Base-by-base conservation (phyloP, 2,329 filamentous ascomycete species). In the Apiospora kogelbergensis region DNA sequence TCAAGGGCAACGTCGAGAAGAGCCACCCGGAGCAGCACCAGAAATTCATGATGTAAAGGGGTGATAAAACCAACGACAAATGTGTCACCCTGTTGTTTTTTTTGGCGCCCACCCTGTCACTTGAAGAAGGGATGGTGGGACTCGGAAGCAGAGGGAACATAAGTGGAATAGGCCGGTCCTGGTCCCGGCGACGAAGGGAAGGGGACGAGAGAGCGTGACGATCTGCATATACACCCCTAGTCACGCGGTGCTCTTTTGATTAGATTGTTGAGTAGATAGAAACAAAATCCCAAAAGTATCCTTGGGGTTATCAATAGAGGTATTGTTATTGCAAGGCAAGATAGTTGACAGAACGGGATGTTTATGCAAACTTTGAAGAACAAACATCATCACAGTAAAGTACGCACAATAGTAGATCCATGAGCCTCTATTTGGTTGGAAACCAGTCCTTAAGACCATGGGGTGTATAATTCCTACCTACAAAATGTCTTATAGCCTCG, bases 1-100 rank as follows among this genome's bases (percentile, higher is more conserved):
- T 78, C 68, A 77, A 75, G 70, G 68, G 71, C 20, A 76, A 74
- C 46, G 71, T 78, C n/a, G 75, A 78, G 66, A 77, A 74, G 71
- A 73, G 63, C 4, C 76, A 77, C 64, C 72, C 73, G 11, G 74
- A 68, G 44, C 72, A 70, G 17, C 74, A 76, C 66, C 66, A 68
- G 68, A 68, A 45, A 1, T 74, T 76, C 65, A 7, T 76, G 17
- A 42, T 68, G 53, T 60, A 57, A 33, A 17, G 26, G 22, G 7
- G n/a, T 13, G 46, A 15, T 40, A 40, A 6, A 40, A 40, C 37
- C 40, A 42, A 15, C 11, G 17, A 15, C 40, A 42, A 42, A 15
- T 13, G 17, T 42, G 1, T 42, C 3, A 3, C 2, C 11, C 11
- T 42, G 40, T 11, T 10, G 2, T 10, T 13, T 2, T 42, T 3